These are phyloP conservation scores for Vachellia collinsii DNA, from an alignment of 306 rosid genomes.

Conservation along the genomic window DNA sequence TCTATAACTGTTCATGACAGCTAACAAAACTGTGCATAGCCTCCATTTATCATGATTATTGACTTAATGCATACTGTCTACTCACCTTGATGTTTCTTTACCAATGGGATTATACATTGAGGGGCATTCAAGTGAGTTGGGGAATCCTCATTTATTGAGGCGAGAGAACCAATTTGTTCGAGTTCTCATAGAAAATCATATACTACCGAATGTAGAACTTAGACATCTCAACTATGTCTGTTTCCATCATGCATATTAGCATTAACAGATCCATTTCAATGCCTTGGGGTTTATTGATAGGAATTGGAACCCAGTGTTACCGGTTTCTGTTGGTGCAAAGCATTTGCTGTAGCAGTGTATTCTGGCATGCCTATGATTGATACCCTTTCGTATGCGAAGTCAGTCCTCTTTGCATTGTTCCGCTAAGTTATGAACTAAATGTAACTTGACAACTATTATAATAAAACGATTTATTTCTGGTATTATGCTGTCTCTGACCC, in stretches of 20 bases:
- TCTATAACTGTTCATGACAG: neutral
- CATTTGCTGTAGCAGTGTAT: slow-evolving; percentile 5
- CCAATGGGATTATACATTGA: neutral
- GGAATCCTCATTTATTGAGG: neutral
- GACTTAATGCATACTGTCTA: neutral
- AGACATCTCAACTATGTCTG: neutral
- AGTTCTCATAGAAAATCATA: neutral
- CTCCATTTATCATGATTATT: neutral
- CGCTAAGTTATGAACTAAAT: neutral
- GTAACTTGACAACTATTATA: neutral
- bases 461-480: neutral
- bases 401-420: slow-evolving; percentile 6
- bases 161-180: neutral
- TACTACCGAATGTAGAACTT: neutral
- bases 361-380: neutral
- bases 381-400: neutral
- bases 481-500: neutral
- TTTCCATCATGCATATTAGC: neutral
- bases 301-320: neutral
- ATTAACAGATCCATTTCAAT: neutral
- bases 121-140: neutral
- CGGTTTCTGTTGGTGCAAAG: slow-evolving; percentile 14
- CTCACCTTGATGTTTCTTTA: neutral
- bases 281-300: neutral
- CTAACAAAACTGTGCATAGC: neutral